Base-by-base conservation (phyloP, 352 stramenopile genomes). In the Phytophthora constricta region DNA sequence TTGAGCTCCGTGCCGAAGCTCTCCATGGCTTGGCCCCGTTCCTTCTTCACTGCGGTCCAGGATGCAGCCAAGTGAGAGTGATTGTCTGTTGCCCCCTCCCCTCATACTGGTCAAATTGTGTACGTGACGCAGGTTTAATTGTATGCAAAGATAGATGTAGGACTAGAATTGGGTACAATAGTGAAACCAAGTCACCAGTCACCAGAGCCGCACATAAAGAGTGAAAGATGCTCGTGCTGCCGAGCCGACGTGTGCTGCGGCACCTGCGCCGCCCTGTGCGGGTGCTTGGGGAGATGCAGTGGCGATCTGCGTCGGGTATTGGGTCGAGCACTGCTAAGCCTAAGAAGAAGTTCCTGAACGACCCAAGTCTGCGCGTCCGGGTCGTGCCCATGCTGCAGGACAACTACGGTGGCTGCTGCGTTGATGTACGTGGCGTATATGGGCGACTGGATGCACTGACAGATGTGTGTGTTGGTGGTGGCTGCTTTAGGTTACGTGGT, bases 331-430 rank as follows among this genome's bases (percentile, higher is more conserved):
- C 28, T 1, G 22, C 26, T 13, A 77, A 70, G 23, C 66, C 69
- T 26, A 85, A 77, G 60, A 87, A 84, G 58, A 86, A 88, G 41
- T 86, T 84, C 50, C 68, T 81, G 26, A 84, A 85, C 11, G 87
- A 95, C 9, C 87, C 87, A 17, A 92, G 85, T 77, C 72, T 95
- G 22, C 86, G 87, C 46, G 87, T 95, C 39, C 84, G 87, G n/a
- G 68, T 95, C 19, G 83, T 95, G 60, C 70, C 84, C 52, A 93
- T 95, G 87, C 87, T 95, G 59, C 43, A 74, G 23, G 87, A 95
- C 62, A 95, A 95, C 68, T 95, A 95, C 47, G 87, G 86, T 92
- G 45, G 19, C n/a, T n/a, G n/a, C n/a, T n/a, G n/a, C n/a, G n/a
- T n/a, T n/a, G n/a, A n/a, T n/a, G n/a, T n/a, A n/a, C n/a, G n/a